Conservation (phyloP, 371 early-diverging fungal genomes). For the Rhizomucor miehei region DNA sequence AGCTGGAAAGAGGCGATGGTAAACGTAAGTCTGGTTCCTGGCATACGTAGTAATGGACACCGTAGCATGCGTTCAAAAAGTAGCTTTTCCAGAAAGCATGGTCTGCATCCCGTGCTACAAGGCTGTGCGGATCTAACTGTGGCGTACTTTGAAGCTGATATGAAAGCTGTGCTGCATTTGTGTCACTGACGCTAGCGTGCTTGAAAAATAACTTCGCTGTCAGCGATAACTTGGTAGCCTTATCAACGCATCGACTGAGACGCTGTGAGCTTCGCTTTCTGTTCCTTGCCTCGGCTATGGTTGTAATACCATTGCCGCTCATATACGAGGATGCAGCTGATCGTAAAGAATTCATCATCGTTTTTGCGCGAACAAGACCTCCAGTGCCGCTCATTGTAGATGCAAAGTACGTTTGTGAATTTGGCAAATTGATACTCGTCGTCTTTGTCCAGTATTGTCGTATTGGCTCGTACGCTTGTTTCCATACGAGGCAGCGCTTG, state of each 20-base stretch:
- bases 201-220: constrained; percentile 16
- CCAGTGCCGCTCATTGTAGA: not conserved
- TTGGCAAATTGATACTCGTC: constrained; percentile 20
- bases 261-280: constrained; percentile 36
- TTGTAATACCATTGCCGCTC: not conserved
- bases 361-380: constrained; percentile 42
- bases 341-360: constrained; percentile 41
- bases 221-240: constrained; percentile 26
- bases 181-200: constrained; percentile 2
- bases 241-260: constrained; percentile 35
- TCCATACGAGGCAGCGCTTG: constrained; percentile 33
- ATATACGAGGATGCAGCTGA: constrained; percentile 26
- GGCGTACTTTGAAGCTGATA: constrained; percentile 5
- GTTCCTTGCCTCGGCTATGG: constrained; percentile 4
- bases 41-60: constrained; percentile 46
- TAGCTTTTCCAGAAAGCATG: constrained; percentile 41
- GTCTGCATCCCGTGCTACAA: constrained; percentile 36
- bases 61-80: constrained; percentile 41
- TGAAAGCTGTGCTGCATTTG: constrained; percentile 4
- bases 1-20: constrained; percentile 32
- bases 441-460: constrained; percentile 45
- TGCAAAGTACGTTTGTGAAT: constrained; percentile 28
- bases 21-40: constrained; percentile 30
- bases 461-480: constrained; percentile 38
- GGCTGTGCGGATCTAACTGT: constrained; percentile 23